phyloP scores from a whole-genome alignment of 2,329 filamentous ascomycete species.

The Arthrobotrys conoides region DNA sequence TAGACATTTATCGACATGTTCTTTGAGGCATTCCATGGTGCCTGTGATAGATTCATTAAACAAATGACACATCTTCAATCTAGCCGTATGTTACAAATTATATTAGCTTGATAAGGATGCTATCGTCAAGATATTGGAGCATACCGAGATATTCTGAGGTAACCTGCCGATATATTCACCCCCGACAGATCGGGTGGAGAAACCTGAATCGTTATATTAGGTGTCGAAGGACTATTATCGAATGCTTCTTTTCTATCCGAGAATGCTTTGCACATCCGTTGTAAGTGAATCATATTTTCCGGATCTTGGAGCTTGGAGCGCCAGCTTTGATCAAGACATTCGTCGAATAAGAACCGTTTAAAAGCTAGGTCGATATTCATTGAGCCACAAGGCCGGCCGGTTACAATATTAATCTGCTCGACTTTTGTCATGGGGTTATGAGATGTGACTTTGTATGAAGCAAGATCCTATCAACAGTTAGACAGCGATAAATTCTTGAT shows the following conservation, averaged over 20 bases:
- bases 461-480: slow-evolving; percentile 36
- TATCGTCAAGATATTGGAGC: background rate
- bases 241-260: slow-evolving; percentile 54
- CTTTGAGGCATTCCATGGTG: slow-evolving; percentile 43
- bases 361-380: slow-evolving; percentile 54
- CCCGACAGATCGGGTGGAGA: slow-evolving; percentile 36
- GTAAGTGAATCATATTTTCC: slow-evolving; percentile 37
- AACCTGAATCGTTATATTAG: slow-evolving; percentile 36
- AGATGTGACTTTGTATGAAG: slow-evolving; percentile 39
- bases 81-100: background rate
- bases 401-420: slow-evolving; percentile 54
- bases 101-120: background rate
- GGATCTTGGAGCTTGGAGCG: slow-evolving; percentile 15
- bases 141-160: slow-evolving; percentile 42
- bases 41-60: slow-evolving; percentile 37
- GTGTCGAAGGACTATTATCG: slow-evolving; percentile 38
- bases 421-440: slow-evolving; percentile 29
- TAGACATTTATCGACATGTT: slow-evolving; percentile 44
- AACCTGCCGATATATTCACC: slow-evolving; percentile 27
- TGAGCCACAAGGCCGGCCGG: slow-evolving; percentile 45
- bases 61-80: slow-evolving; percentile 36
- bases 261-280: slow-evolving; percentile 49
- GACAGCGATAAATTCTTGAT: background rate
- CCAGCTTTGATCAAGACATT: slow-evolving; percentile 35
- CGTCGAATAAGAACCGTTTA: slow-evolving; percentile 42